Evolutionary conservation across 805 yeast genomes (phyloP), one percentile per base, ranked within the genome.

Genomic region (Naumovozyma castellii): DNA sequence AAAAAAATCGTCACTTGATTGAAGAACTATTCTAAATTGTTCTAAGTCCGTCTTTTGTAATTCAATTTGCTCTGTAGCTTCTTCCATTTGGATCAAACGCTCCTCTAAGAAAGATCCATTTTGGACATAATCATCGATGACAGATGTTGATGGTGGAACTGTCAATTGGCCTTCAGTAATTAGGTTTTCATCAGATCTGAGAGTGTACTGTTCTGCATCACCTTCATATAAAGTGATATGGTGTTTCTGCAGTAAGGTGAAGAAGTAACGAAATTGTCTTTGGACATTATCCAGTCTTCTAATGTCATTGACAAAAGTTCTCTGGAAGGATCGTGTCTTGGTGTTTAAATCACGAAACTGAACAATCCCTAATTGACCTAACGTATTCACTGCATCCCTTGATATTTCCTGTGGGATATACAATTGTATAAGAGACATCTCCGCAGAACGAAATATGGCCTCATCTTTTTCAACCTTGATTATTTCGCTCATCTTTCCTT

Each of bases 371-470:
- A 85, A 68, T 48, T 84, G 86, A 3, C 98, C 99, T 29, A 92
- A 67, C 19, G 84, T 76, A 42, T 85, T 75, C n/a, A 87, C 80
- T 30, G 86, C 76, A 43, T 87, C 94, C 46, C 97, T 71, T 5
- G 95, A 76, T 34, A 84, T 80, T 64, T 92, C 99, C 19, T 84
- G 78, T 6, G 97, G 90, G 43, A 92, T 77, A 61, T 85, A 90
- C 50, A 92, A 70, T 67, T 92, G 96, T 39, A 90, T 83, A 52
- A 88, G 74, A 36, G 94, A 77, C 97, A 92, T 94, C 56, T 84
- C 94, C 80, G 97, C 97, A 42, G 97, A 88, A 71, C 96, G 63
- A 53, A 62, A 62, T 39, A 62, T 57, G 22, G 65, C 66, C 42
- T 62, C 66, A 32, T 61, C 57, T 37, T 54, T 51, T 35, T 41